A percentile compares a stretch with the other conserved stretches of the same genome.
Evolutionary conservation across 2,329 filamentous ascomycete species (phyloP).

Genomic region (Diplodia corticola): DNA sequence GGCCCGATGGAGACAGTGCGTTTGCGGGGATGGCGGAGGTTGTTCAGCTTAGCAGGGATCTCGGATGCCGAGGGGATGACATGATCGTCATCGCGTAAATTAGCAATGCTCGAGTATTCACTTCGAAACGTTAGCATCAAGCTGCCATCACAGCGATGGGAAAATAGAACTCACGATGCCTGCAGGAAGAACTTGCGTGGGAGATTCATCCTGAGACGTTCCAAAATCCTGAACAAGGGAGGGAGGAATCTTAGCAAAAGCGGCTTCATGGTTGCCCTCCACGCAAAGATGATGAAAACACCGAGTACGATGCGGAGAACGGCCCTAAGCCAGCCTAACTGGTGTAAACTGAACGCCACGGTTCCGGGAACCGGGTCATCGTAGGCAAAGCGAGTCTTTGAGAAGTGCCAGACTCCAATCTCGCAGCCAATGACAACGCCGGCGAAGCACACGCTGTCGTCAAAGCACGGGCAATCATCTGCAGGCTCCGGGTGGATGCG

Average conservation of each 20-base stretch:
- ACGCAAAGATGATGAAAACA: slow-evolving; percentile 80
- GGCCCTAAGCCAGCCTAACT: slow-evolving; percentile 66
- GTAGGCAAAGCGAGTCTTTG: slow-evolving; percentile 57
- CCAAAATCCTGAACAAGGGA: slow-evolving; percentile 82
- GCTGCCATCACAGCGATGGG: slow-evolving; percentile 10
- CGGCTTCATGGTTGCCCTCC: slow-evolving; percentile 89
- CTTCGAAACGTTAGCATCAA: slow-evolving; percentile 28
- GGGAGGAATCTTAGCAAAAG: slow-evolving; percentile 74
- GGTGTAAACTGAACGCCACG: slow-evolving; percentile 65
- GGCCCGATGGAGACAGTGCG: slow-evolving; percentile 88
- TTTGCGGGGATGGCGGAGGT: slow-evolving; percentile 76
- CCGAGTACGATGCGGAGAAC: slow-evolving; percentile 72
- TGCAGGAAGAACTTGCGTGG: slow-evolving; percentile 89
- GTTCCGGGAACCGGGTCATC: slow-evolving; percentile 57
- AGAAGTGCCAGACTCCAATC: slow-evolving; percentile 80
- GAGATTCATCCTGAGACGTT: slow-evolving; percentile 74
- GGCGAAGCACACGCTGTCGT: slow-evolving; percentile 91
- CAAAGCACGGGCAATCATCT: slow-evolving; percentile 95
- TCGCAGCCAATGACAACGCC: slow-evolving; percentile 86
- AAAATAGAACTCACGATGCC: slow-evolving; percentile 60
- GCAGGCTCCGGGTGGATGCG: slow-evolving; percentile 93
- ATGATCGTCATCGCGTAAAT: slow-evolving; percentile 75
- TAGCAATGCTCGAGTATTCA: slow-evolving; percentile 82
- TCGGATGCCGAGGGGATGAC: slow-evolving; percentile 88
- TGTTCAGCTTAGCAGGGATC: slow-evolving; percentile 77